These are phyloP conservation scores for Luffa aegyptiaca DNA, from an alignment of 306 rosid species.

Conservation along the genomic window DNA sequence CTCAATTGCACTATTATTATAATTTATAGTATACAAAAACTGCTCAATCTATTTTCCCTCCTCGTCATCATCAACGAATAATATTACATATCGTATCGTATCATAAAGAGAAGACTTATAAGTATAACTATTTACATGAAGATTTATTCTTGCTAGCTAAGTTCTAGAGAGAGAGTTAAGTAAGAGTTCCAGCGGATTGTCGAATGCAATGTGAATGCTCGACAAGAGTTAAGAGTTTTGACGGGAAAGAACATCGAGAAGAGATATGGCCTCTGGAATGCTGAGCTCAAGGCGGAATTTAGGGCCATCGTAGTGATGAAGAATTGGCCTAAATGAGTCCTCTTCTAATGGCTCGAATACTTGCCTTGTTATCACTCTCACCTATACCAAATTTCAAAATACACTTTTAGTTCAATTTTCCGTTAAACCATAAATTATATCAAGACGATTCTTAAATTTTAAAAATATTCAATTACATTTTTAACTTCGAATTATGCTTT, in stretches of 20 bases:
- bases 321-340: slow-evolving; percentile 93
- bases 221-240: background rate
- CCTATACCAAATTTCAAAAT: slow-evolving; percentile 25
- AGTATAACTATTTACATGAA: background rate
- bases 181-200: too few relatives aligned
- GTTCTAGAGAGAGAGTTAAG: background rate
- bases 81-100: background rate
- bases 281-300: slow-evolving; percentile 84
- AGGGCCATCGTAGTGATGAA: slow-evolving; percentile 92
- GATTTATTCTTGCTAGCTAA: background rate
- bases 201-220: too few relatives aligned
- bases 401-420: too few relatives aligned
- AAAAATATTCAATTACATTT: too few relatives aligned
- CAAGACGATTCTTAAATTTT: too few relatives aligned
- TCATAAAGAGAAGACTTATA: background rate
- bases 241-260: background rate
- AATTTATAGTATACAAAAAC: background rate
- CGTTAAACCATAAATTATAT: too few relatives aligned
- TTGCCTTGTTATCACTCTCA: slow-evolving; percentile 63
- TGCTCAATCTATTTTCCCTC: background rate
- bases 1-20: background rate
- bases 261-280: slow-evolving; percentile 45
- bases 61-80: background rate
- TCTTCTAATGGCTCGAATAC: slow-evolving; percentile 79
- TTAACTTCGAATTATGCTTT: too few relatives aligned